phyloP scores from a whole-genome alignment of 768 basidiomycete genomes.

The Tylopilus subfusipes region DNA sequence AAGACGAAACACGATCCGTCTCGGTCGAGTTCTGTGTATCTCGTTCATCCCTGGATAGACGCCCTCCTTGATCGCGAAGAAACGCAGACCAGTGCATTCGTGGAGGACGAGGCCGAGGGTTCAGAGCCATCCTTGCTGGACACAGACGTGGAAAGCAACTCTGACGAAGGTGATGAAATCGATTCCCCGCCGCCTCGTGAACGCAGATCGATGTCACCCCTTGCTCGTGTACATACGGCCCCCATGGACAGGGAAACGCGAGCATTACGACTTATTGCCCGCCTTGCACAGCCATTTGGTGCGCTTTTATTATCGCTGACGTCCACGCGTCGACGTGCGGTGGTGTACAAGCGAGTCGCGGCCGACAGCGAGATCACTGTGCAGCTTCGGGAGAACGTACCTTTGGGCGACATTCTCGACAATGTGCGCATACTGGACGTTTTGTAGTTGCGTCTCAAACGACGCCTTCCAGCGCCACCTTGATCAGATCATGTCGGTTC shows the following conservation, averaged over 20 bases:
- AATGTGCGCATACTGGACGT: too few species aligned
- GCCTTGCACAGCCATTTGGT: too few species aligned
- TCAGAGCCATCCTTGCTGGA: not conserved
- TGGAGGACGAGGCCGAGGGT: not conserved
- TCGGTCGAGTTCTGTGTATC: not conserved
- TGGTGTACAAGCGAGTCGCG: too few species aligned
- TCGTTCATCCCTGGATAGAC: not conserved
- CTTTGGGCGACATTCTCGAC: too few species aligned
- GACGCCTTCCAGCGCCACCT: too few species aligned
- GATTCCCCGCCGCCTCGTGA: not conserved
- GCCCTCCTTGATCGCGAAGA: not conserved
- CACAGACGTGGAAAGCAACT: not conserved
- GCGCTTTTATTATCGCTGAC: too few species aligned
- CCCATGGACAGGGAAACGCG: not conserved
- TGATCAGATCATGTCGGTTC: too few species aligned
- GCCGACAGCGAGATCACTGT: too few species aligned
- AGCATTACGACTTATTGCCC: too few species aligned
- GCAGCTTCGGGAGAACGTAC: too few species aligned
- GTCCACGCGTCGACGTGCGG: too few species aligned
- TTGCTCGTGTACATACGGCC: not conserved
- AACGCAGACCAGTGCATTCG: not conserved
- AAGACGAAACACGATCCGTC: not conserved
- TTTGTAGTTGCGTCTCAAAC: too few species aligned
- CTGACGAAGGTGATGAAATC: not conserved
- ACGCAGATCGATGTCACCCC: not conserved